Conservation (phyloP, 176 grass and related monocot species). For the Carex littledalei region DNA sequence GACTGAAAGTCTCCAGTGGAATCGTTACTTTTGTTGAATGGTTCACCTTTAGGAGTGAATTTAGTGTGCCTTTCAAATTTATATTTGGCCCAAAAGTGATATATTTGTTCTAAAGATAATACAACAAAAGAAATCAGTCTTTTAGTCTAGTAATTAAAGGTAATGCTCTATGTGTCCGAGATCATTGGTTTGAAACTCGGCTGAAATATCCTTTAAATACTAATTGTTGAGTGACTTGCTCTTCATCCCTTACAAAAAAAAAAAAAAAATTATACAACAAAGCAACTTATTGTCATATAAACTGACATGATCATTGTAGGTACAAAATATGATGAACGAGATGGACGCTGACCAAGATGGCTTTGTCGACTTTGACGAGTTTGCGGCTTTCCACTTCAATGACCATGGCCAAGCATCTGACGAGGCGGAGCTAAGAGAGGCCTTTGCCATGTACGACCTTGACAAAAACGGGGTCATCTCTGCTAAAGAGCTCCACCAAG, state of each 20-base stretch:
- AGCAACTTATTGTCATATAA: neutral
- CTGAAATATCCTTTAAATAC: no score
- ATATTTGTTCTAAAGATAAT: no score
- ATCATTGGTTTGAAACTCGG: no score
- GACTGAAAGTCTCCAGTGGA: neutral
- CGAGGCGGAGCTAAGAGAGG: slow-evolving; percentile 58
- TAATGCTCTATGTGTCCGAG: no score
- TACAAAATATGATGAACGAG: slow-evolving; percentile 70
- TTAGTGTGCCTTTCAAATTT: neutral
- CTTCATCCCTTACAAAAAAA: no score
- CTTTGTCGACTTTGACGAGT: slow-evolving; percentile 65
- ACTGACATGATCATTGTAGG: slow-evolving; percentile 31
- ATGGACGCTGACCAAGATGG: slow-evolving; percentile 73
- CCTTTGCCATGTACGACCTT: slow-evolving; percentile 68
- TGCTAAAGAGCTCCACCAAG: slow-evolving; percentile 54
- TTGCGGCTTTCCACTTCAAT: slow-evolving; percentile 52
- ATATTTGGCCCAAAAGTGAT: neutral
- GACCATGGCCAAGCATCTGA: neutral
- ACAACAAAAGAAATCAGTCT: no score
- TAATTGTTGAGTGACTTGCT: no score
- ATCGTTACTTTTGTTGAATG: neutral
- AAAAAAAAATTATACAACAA: neutral
- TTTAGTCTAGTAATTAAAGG: no score
- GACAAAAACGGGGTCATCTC: slow-evolving; percentile 69
- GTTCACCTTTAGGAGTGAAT: neutral